Evolutionary conservation across 2,329 filamentous ascomycete species (phyloP).

Genomic region (Trichoderma hamatum): DNA sequence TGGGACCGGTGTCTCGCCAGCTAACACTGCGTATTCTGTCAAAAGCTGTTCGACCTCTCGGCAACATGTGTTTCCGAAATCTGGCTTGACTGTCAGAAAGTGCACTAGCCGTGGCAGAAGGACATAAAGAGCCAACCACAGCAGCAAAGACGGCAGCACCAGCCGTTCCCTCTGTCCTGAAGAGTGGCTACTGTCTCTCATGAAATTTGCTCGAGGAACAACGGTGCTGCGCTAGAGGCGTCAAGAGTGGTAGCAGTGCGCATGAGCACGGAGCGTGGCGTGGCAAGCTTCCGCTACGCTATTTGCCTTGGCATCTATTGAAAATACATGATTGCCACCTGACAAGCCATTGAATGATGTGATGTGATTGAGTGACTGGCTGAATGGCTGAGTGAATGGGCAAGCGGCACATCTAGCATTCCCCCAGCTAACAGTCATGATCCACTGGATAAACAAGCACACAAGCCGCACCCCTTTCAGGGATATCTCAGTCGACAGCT

Average conservation of each 20-base stretch:
- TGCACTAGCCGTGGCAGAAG: not conserved
- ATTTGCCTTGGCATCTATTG: conserved; percentile 22
- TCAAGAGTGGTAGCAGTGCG: conserved; percentile 10
- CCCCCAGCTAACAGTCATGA: not conserved
- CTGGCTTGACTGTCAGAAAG: not conserved
- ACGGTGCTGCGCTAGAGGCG: conserved; percentile 16
- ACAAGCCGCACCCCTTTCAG: conserved; percentile 3
- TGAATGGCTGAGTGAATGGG: not conserved
- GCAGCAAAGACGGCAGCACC: not conserved
- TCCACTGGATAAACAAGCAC: conserved; percentile 11
- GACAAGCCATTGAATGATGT: conserved; percentile 23
- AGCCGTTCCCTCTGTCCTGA: not conserved
- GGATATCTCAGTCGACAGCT: not conserved
- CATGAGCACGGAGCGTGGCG: conserved; percentile 20
- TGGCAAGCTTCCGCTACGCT: conserved; percentile 13
- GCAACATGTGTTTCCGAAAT: not conserved
- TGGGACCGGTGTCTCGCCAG: not conserved
- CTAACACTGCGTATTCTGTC: not conserved
- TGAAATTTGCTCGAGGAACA: not conserved
- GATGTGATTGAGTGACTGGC: conserved; percentile 7
- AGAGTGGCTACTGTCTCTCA: not conserved
- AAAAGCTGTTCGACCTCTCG: not conserved
- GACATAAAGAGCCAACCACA: not conserved
- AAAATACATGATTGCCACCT: conserved; percentile 19
- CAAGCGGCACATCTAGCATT: conserved; percentile 1